Conservation (phyloP, 805 yeast genomes). For the Sugiyamaella lignohabitans region DNA sequence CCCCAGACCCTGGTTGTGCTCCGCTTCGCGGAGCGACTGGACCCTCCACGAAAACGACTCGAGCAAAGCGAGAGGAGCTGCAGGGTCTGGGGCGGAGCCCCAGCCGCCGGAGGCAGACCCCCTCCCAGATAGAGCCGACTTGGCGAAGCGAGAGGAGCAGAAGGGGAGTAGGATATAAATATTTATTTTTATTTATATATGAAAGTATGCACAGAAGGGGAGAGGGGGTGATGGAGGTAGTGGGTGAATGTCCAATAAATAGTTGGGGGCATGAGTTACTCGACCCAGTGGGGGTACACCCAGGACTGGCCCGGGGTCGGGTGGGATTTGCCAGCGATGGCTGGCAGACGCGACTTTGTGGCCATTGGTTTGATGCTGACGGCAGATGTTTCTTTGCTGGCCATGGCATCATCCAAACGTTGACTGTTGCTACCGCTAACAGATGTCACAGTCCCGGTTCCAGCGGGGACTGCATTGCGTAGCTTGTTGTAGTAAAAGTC, state of each 20-base stretch:
- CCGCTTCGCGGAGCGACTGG: background rate
- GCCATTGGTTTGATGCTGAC: background rate
- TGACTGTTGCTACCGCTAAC: too few relatives aligned
- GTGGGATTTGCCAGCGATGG: background rate
- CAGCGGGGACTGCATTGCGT: too few relatives aligned
- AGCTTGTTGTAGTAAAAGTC: background rate
- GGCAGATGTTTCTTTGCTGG: too few relatives aligned
- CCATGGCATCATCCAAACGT: too few relatives aligned
- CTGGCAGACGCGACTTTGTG: too few relatives aligned
- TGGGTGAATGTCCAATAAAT: background rate
- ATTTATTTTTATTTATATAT: too few relatives aligned
- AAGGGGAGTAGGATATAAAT: background rate
- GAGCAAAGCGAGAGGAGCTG: too few relatives aligned
- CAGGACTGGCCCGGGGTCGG: background rate
- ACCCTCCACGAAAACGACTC: too few relatives aligned
- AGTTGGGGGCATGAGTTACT: background rate
- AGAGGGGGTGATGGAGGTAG: background rate
- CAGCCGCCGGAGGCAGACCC: slow-evolving; percentile 1
- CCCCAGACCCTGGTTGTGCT: background rate
- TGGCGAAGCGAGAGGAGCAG: too few relatives aligned
- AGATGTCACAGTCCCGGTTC: too few relatives aligned
- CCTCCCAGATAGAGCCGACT: too few relatives aligned
- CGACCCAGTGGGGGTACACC: background rate
- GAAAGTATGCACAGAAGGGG: background rate
- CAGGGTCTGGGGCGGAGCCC: background rate